Base-by-base conservation (phyloP, 176 grass and related monocot species). In the Zoysia pacifica region DNA sequence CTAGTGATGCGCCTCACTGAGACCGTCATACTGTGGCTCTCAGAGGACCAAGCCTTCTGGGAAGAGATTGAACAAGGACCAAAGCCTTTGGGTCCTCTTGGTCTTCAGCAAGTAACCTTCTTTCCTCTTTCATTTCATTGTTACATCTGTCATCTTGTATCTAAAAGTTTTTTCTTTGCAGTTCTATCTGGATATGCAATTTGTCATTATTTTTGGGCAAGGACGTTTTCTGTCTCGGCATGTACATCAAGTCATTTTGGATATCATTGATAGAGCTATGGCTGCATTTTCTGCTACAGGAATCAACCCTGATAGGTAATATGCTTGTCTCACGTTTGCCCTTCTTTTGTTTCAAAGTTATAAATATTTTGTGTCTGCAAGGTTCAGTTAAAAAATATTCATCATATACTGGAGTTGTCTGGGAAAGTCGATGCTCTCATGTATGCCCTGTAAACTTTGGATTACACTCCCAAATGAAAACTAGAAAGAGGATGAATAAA, bases 151-250 rank as follows among this genome's bases (percentile, higher is more conserved):
- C 63, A 87, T 35, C 6, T 58, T 5, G 74, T 65, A 20, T 68
- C 75, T 73, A 48, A 69, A 83, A 69, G 48, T 47, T 58, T 67
- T 51, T 73, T 79, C 48, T 67, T 65, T 86, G 84, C 76, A 97
- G 94, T 97, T 97, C 75, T 94, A 94, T 52, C 62, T 97, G 89
- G 94, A 97, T 85, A 97, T 97, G 94, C 94, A 97, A 84, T 97
- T 97, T 70, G 89, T 97, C 43, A 86, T 97, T 4, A 80, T 91
- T 73, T 97, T 92, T 13, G 94, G 89, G 47, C 94, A 97, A 90
- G 91, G 91, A 10, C 86, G 94, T 81, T 94, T 92, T 76, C 84
- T 97, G 43, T 94, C 94, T 84, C 81, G 94, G 65, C 89, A 91
- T 82, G 94, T 97, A n/a, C 89, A 97, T 86, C 91, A 97, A 89